Evolutionary conservation across 176 grass and related monocot genomes (phyloP).

Genomic region (Triticum aestivum): IWGSC_CS_RefSeq_v2.1 NC_057802.1:218112174-218112673

Average conservation of each 20-base stretch:
- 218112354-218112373: not conserved
- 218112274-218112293: too few species aligned
- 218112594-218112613: constrained; percentile 7
- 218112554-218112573: not conserved
- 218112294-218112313: too few species aligned
- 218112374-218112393: not conserved
- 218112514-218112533: not conserved
- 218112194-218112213: too few species aligned
- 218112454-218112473: not conserved
- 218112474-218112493: not conserved
- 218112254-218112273: too few species aligned
- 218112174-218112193: too few species aligned
- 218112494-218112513: not conserved
- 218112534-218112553: not conserved
- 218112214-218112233: too few species aligned
- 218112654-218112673: not conserved
- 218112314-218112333: too few species aligned
- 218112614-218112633: not conserved
- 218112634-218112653: not conserved
- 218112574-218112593: constrained; percentile 4
- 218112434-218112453: not conserved
- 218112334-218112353: too few species aligned
- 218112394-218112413: not conserved
- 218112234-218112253: too few species aligned
- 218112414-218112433: not conserved